phyloP scores from a whole-genome alignment of 108 stramenopile species.

The Cyclostephanos tholiformis region DNA sequence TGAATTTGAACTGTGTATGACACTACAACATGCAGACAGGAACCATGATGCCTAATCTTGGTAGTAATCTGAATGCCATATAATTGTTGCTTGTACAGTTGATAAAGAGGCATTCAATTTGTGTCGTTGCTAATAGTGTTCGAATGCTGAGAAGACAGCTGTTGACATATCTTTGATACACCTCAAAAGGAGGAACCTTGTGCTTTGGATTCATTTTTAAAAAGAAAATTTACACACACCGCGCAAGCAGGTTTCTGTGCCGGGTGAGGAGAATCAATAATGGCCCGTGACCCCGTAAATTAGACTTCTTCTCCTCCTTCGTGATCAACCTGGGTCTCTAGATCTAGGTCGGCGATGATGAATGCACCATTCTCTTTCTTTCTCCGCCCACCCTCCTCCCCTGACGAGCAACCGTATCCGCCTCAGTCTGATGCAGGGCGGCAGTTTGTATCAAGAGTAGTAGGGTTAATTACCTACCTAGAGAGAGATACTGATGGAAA shows the following conservation, averaged over 20 bases:
- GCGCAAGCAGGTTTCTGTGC: slow-evolving; percentile 57
- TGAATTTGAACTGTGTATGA: not conserved
- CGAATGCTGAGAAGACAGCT: slow-evolving; percentile 6
- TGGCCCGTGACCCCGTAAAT: slow-evolving; percentile 49
- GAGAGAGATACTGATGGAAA: too few relatives aligned
- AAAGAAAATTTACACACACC: slow-evolving; percentile 17
- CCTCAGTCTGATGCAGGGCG: too few relatives aligned
- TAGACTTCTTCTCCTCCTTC: slow-evolving; percentile 55
- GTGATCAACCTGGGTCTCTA: too few relatives aligned
- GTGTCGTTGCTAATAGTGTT: not conserved
- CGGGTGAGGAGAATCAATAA: slow-evolving; percentile 56
- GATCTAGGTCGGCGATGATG: too few relatives aligned
- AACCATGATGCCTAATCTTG: too few relatives aligned
- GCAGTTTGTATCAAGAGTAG: too few relatives aligned
- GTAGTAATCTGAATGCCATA: not conserved
- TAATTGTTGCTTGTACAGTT: not conserved
- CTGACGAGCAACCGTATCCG: too few relatives aligned
- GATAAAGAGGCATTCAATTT: not conserved
- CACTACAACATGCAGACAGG: not conserved
- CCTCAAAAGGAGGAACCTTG: slow-evolving; percentile 18
- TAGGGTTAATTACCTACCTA: too few relatives aligned
- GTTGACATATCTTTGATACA: slow-evolving; percentile 25
- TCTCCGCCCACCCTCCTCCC: too few relatives aligned
- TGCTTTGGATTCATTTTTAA: slow-evolving; percentile 23
- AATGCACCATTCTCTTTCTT: too few relatives aligned